A percentile compares a stretch with the other conserved stretches of the same genome.
These are phyloP conservation scores for Penicillium polonicum DNA, from an alignment of 2,329 filamentous ascomycete species.

Conservation along the genomic window DNA sequence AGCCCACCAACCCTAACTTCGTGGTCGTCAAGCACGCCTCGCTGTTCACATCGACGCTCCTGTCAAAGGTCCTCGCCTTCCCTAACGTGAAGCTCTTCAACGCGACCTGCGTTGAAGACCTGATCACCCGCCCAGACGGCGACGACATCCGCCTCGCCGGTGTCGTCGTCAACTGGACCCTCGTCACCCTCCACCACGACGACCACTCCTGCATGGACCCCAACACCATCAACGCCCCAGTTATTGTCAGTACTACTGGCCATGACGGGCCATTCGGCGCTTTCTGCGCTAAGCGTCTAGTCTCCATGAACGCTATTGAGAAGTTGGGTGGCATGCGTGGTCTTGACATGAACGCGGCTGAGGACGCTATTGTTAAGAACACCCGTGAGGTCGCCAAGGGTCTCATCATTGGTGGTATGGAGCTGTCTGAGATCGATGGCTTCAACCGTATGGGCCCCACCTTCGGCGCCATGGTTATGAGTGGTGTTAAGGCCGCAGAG, in stretches of 20 bases:
- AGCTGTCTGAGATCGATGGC: constrained; percentile 84
- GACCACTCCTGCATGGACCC: constrained; percentile 96
- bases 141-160: constrained; percentile 70
- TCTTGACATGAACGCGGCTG: constrained; percentile 85
- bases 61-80: constrained; percentile 78
- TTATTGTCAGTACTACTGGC: constrained; percentile 86
- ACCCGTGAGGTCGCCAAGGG: constrained; percentile 86
- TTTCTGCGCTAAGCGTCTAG: constrained; percentile 86
- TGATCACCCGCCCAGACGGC: constrained; percentile 72
- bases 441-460: constrained; percentile 89
- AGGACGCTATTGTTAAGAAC: constrained; percentile 90
- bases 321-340: constrained; percentile 89
- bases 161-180: constrained; percentile 94
- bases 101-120: constrained; percentile 85
- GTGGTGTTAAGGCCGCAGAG: constrained; percentile 87
- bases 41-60: constrained; percentile 83
- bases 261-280: constrained; percentile 90
- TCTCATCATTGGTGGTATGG: constrained; percentile 92
- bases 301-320: constrained; percentile 80
- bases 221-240: constrained; percentile 90
- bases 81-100: constrained; percentile 97
- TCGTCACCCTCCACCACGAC: constrained; percentile 82
- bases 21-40: constrained; percentile 94
- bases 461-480: constrained; percentile 85
- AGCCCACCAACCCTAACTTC: constrained; percentile 80